Percentiles rank a stretch among this genome's conserved stretches.
Conservation (phyloP, 768 basidiomycete species). For the Podaxis sp. region DNA sequence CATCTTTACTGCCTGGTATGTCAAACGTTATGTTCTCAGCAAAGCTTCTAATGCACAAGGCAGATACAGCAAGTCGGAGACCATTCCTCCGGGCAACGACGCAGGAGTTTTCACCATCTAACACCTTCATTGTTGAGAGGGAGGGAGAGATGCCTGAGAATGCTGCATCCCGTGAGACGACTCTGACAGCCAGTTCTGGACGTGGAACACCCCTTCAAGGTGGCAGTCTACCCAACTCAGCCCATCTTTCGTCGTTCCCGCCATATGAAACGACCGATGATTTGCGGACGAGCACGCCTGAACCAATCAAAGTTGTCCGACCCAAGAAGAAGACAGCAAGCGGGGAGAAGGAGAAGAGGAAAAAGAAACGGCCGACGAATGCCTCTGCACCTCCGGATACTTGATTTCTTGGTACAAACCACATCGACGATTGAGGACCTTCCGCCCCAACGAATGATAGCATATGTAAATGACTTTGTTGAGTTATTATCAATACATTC, state of each 20-base stretch:
- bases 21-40: background rate
- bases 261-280: conserved; percentile 54
- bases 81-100: conserved; percentile 42
- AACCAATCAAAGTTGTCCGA: conserved; percentile 75
- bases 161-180: conserved; percentile 28
- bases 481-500: conserved; percentile 10
- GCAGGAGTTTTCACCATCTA: conserved; percentile 34
- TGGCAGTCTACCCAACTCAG: conserved; percentile 28
- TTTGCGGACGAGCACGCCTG: conserved; percentile 49
- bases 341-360: conserved; percentile 47
- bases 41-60: background rate
- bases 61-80: conserved; percentile 24
- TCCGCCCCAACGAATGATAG: background rate
- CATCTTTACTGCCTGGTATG: conserved; percentile 37
- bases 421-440: background rate
- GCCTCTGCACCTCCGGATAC: conserved; percentile 16
- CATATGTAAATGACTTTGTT: background rate
- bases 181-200: conserved; percentile 18
- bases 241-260: conserved; percentile 41
- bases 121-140: conserved; percentile 65
- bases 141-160: conserved; percentile 86
- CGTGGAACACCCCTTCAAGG: conserved; percentile 16
- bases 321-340: conserved; percentile 62
- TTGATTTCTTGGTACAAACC: background rate
- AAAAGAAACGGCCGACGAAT: conserved; percentile 41